Base-by-base conservation (phyloP, 2,329 filamentous ascomycete genomes). In the Fusarium fujikuroi region DNA sequence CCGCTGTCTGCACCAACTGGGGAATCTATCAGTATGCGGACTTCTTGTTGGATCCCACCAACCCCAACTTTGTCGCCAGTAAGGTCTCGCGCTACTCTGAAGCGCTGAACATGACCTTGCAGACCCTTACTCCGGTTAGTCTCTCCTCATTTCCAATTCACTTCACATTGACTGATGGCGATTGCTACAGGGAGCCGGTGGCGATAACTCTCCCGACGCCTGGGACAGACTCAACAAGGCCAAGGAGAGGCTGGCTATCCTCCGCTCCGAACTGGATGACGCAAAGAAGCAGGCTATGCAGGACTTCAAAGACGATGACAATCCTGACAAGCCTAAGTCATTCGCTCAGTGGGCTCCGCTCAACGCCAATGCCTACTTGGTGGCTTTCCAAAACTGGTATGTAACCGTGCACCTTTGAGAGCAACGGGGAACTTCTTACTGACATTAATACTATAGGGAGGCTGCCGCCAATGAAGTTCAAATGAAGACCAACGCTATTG, bases 141-240 rank as follows among this genome's bases (percentile, higher is more conserved):
- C 0, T 2, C 18, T 18, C 8, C 18, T 4, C 10, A 19, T 12
- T 7, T 14, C 5, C 11, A 8, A 44, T 2, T 18, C 6, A 11
- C 5, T 18, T 18, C 0, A 2, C 8, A 19, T 14, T 23, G 4
- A 19, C 23, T 40, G 4, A 54, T 21, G 19, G 10, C 2, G 8
- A 4, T n/a, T 1, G 1, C 2, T 10, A 3, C 7, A 54, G 50
- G 50, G 34, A 2, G 34, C 50, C 16, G 34, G 50, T 10, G 50
- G 50, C 0, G 23, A 54, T 8, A 54, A 54, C 23, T 40, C 34
- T 14, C 34, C 50, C 5, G 50, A 54, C 3, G 34, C 34, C 14
- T 40, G 50, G 50, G 50, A 54, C 19, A 40, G 34, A 54, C 50
- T 54, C 15, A 54, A 54, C 23, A 54, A 30, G 34, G 50, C 50